These are phyloP conservation scores for Oryza nivara DNA, from an alignment of 176 grass and related monocot genomes.

Conservation along the genomic window DNA sequence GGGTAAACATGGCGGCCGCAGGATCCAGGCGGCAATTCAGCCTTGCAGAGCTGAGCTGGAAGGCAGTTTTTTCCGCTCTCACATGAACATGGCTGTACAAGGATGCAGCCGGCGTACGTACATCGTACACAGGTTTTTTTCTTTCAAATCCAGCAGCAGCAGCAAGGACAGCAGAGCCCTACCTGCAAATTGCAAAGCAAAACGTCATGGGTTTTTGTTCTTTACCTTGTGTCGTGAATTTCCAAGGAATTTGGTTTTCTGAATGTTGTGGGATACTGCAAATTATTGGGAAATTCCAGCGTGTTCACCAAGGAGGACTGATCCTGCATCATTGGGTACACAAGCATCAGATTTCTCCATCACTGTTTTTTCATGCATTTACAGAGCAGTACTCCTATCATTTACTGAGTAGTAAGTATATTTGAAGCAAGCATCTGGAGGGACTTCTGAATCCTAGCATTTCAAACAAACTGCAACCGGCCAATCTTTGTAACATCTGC, in stretches of 20 bases:
- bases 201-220: not conserved
- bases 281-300: not conserved
- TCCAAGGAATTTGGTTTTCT: not conserved
- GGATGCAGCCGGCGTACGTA: not conserved
- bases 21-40: slow-evolving; percentile 29
- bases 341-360: not conserved
- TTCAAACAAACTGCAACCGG: slow-evolving; percentile 1
- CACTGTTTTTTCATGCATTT: slow-evolving; percentile 35
- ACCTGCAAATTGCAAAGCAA: not conserved
- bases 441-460: not conserved
- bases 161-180: not conserved
- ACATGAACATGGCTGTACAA: not conserved
- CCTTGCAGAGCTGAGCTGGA: not conserved
- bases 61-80: not conserved
- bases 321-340: not conserved
- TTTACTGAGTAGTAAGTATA: slow-evolving; percentile 23
- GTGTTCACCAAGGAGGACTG: not conserved
- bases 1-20: not conserved
- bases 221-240: not conserved
- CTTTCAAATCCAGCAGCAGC: slow-evolving; percentile 11
- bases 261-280: not conserved
- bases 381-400: not conserved
- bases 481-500: not conserved
- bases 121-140: not conserved
- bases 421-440: not conserved